Conservation (phyloP, 495 filamentous ascomycete genomes). For the Aspergillus kassunensis region DNA sequence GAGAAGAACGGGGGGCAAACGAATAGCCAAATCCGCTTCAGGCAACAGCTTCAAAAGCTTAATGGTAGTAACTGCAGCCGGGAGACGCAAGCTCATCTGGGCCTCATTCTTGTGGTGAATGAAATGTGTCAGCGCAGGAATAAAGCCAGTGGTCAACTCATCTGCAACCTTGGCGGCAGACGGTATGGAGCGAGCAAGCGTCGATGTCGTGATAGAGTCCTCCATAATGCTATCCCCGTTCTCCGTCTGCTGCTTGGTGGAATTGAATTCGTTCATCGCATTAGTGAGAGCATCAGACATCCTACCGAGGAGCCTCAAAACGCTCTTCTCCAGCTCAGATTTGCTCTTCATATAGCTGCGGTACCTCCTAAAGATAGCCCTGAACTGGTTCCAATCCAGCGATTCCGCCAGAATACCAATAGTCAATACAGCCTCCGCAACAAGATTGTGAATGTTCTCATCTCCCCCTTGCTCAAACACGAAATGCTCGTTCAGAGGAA, state of each 20-base stretch:
- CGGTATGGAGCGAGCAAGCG: slow-evolving; percentile 64
- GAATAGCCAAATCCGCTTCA: slow-evolving; percentile 60
- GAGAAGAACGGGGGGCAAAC: slow-evolving; percentile 76
- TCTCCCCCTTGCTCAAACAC: slow-evolving; percentile 75
- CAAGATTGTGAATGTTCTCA: slow-evolving; percentile 76
- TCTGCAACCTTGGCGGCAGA: slow-evolving; percentile 62
- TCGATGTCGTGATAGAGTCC: slow-evolving; percentile 28
- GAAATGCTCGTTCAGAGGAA: slow-evolving; percentile 91
- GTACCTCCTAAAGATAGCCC: slow-evolving; percentile 74
- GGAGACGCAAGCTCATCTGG: slow-evolving; percentile 84
- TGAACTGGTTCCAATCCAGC: slow-evolving; percentile 89
- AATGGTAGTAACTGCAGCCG: slow-evolving; percentile 78
- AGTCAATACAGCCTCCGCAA: slow-evolving; percentile 72
- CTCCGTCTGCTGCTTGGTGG: slow-evolving; percentile 28
- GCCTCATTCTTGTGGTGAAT: slow-evolving; percentile 92
- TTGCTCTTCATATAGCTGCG: slow-evolving; percentile 74
- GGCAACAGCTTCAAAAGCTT: slow-evolving; percentile 82
- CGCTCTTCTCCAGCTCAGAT: slow-evolving; percentile 77
- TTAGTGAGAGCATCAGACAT: slow-evolving; percentile 70
- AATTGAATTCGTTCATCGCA: slow-evolving; percentile 43
- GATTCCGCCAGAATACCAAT: slow-evolving; percentile 69
- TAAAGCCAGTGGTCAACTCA: slow-evolving; percentile 69
- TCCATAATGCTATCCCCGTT: slow-evolving; percentile 31
- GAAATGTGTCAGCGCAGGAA: slow-evolving; percentile 72
- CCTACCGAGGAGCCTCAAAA: slow-evolving; percentile 75